A percentile compares a stretch with the other conserved stretches of the same genome.
These are phyloP conservation scores for Haematococcus sp. DNA, from an alignment of 139 green algal genomes.

Conservation along the genomic window DNA sequence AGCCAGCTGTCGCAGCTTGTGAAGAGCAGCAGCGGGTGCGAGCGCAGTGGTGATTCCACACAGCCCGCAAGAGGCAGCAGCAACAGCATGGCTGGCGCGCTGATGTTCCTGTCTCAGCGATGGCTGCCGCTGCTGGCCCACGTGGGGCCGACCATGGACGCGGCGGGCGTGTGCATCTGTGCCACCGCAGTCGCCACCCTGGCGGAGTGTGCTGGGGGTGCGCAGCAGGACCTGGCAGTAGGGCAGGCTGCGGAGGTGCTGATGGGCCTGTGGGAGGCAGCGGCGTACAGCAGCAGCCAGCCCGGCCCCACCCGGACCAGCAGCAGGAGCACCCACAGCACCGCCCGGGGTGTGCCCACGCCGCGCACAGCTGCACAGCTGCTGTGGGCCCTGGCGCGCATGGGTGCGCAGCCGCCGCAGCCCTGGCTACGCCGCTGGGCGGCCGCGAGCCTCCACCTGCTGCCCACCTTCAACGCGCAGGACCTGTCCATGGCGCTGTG, in stretches of 20 bases:
- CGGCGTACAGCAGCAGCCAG: not conserved
- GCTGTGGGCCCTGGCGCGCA: not conserved
- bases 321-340: not conserved
- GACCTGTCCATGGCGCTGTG: slow-evolving; percentile 2
- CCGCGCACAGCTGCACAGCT: not conserved
- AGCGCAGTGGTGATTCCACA: not conserved
- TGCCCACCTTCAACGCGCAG: not conserved
- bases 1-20: not conserved
- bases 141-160: not conserved
- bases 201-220: not conserved
- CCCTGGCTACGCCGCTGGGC: slow-evolving; percentile 2
- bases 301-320: not conserved
- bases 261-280: not conserved
- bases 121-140: not conserved
- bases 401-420: not conserved
- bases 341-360: not conserved
- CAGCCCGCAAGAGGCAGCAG: not conserved
- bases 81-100: not conserved
- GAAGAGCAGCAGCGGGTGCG: not conserved
- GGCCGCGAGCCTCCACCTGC: not conserved
- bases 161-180: not conserved
- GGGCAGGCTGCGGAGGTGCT: slow-evolving; percentile 1
- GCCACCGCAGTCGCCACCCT: no score
- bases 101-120: not conserved
- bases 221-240: not conserved